A percentile compares a stretch with the other conserved stretches of the same genome.
These are phyloP conservation scores for Malassezia yamatoensis DNA, from an alignment of 1,284 basidiomycete genomes.

Conservation along the genomic window DNA sequence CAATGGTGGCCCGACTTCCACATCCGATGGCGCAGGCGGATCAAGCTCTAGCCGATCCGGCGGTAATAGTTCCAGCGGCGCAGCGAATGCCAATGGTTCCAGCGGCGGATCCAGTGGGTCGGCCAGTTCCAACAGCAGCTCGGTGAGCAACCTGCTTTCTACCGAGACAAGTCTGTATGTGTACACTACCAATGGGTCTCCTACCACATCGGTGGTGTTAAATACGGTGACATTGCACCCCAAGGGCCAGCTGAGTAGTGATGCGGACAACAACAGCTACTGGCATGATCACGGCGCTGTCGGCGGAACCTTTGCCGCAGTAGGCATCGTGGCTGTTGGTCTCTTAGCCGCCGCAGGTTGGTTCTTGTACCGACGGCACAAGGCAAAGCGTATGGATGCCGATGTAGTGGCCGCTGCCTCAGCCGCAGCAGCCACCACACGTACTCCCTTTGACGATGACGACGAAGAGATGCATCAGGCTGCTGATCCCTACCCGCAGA, in stretches of 20 bases:
- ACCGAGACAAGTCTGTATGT: constrained; percentile 3
- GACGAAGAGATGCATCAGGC: constrained; percentile 37
- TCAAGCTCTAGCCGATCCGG: neutral
- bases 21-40: neutral
- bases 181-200: neutral
- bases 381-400: constrained; percentile 45
- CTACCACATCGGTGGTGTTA: neutral
- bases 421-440: constrained; percentile 41
- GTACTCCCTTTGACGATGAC: constrained; percentile 47
- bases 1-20: neutral
- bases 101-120: neutral
- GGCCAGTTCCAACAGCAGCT: neutral
- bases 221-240: neutral
- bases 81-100: neutral
- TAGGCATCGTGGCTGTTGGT: constrained; percentile 35
- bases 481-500: neutral
- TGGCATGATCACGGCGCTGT: constrained; percentile 43
- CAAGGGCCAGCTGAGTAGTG: neutral
- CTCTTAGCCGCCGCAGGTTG: constrained; percentile 33
- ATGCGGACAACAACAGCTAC: constrained; percentile 19
- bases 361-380: constrained; percentile 35
- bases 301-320: constrained; percentile 45
- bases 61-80: neutral
- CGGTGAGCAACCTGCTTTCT: neutral
- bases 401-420: constrained; percentile 46